These are phyloP conservation scores for Telfairia occidentalis DNA, from an alignment of 331 rosid genomes.

Conservation along the genomic window DNA sequence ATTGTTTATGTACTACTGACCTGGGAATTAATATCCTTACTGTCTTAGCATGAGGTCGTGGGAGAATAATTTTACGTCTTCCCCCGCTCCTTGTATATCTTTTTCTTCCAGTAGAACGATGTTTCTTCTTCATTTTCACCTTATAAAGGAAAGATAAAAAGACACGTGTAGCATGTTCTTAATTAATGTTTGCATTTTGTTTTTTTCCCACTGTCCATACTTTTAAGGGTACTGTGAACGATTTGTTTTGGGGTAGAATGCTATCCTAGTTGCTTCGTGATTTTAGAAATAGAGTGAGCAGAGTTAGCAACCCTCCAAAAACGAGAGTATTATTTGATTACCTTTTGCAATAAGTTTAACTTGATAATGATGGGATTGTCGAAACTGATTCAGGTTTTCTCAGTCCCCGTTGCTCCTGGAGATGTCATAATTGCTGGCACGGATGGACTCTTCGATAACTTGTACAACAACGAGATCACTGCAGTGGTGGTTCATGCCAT, in stretches of 20 bases:
- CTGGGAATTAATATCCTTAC: neutral
- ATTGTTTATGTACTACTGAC: neutral
- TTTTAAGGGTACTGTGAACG: neutral
- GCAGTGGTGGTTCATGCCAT: constrained; percentile 78
- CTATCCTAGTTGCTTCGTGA: neutral
- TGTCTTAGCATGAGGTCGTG: neutral
- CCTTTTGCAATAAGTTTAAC: neutral
- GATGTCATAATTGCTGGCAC: constrained; percentile 84
- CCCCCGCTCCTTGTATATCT: neutral
- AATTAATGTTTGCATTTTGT: neutral
- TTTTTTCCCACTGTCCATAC: neutral
- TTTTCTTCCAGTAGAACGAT: neutral
- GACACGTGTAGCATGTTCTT: neutral
- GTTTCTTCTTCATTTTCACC: neutral
- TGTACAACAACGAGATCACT: constrained; percentile 74
- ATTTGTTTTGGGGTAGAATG: neutral
- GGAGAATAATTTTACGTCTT: neutral
- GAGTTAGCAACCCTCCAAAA: neutral
- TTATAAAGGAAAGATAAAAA: neutral
- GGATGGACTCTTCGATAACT: constrained; percentile 79
- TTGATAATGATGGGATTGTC: neutral
- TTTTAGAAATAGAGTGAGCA: neutral
- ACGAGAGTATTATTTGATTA: neutral
- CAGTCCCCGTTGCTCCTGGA: constrained; percentile 70
- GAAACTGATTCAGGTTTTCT: constrained; percentile 57